These are phyloP conservation scores for Komagataella pastoris DNA, from an alignment of 805 yeast genomes.

Conservation along the genomic window DNA sequence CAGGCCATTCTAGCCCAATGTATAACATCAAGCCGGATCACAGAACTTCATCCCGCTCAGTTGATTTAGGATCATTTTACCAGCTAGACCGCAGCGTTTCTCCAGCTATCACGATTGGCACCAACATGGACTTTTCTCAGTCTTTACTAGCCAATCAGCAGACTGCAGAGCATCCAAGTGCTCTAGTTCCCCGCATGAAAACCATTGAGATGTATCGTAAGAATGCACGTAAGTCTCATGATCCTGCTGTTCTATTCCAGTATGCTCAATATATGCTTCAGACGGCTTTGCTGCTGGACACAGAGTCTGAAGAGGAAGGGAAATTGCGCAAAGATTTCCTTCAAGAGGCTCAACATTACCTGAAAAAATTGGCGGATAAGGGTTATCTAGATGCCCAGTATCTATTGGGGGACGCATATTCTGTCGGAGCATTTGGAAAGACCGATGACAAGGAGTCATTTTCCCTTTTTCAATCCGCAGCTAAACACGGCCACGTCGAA, in stretches of 20 bases:
- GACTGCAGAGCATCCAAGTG: slow-evolving; percentile 7
- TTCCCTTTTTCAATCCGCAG: slow-evolving; percentile 70
- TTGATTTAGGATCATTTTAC: not conserved
- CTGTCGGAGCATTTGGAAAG: slow-evolving; percentile 76
- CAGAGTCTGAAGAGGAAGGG: slow-evolving; percentile 14
- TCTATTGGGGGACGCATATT: slow-evolving; percentile 77
- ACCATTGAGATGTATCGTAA: slow-evolving; percentile 80
- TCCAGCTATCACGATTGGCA: not conserved
- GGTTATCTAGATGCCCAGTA: slow-evolving; percentile 89
- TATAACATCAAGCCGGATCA: not conserved
- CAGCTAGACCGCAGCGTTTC: not conserved
- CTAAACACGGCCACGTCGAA: slow-evolving; percentile 87
- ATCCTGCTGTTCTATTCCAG: slow-evolving; percentile 77
- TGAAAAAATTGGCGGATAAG: slow-evolving; percentile 60
- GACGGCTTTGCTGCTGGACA: slow-evolving; percentile 57
- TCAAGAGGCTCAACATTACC: slow-evolving; percentile 63
- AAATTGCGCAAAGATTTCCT: slow-evolving; percentile 41
- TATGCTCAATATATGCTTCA: slow-evolving; percentile 86
- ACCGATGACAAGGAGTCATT: slow-evolving; percentile 70
- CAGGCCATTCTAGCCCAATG: not conserved
- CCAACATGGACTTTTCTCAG: slow-evolving; percentile 3
- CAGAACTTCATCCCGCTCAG: not conserved
- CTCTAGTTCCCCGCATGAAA: slow-evolving; percentile 61
- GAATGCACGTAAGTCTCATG: slow-evolving; percentile 74
- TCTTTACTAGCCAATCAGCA: slow-evolving; percentile 3